Conservation (phyloP, 768 basidiomycete genomes). For the Boletus reticulatus region DNA sequence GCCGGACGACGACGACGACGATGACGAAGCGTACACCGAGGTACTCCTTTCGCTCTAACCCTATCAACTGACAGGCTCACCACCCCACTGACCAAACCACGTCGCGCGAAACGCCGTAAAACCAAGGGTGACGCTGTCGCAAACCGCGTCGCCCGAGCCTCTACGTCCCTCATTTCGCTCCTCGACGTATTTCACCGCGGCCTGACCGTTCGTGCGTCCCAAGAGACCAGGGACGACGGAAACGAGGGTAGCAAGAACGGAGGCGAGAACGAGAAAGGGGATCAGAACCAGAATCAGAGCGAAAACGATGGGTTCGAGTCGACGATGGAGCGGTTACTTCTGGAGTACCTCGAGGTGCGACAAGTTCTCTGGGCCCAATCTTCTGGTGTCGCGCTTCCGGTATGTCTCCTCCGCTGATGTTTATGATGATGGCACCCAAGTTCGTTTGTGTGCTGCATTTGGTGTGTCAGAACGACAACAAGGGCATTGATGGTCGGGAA, state of each 20-base stretch:
- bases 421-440: neutral
- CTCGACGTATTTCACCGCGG: conserved; percentile 19
- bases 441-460: neutral
- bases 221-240: neutral
- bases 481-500: neutral
- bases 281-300: neutral
- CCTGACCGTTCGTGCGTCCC: neutral
- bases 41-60: conserved; percentile 3
- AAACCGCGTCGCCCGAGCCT: conserved; percentile 16
- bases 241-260: neutral
- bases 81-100: conserved; percentile 8
- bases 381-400: conserved; percentile 11
- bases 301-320: conserved; percentile 32
- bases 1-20: conserved; percentile 5
- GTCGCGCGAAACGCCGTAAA: conserved; percentile 28
- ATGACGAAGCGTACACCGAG: conserved; percentile 19
- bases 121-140: conserved; percentile 4
- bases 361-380: conserved; percentile 20
- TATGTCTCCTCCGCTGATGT: conserved; percentile 1
- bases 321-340: conserved; percentile 31
- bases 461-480: conserved; percentile 11
- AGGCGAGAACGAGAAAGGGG: neutral
- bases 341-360: conserved; percentile 35
- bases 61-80: neutral
- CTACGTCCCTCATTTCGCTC: conserved; percentile 17